Conservation (phyloP, 2,329 filamentous ascomycete genomes). For the Nemania sp. region DNA sequence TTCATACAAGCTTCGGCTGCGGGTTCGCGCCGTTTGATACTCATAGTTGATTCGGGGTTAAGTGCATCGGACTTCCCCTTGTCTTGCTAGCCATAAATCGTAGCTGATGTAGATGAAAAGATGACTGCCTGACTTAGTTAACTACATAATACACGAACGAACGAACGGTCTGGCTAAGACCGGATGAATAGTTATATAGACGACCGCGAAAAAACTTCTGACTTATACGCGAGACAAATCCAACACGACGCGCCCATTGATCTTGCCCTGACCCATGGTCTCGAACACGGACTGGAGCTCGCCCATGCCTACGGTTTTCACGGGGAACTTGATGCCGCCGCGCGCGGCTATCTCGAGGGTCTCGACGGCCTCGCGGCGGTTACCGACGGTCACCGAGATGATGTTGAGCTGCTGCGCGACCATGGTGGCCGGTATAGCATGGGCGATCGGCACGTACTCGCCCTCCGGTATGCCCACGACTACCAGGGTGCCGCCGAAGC, state of each 20-base stretch:
- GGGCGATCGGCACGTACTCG: slow-evolving; percentile 29
- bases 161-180: too few species aligned
- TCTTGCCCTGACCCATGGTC: slow-evolving; percentile 25
- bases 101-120: too few species aligned
- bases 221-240: slow-evolving; percentile 29
- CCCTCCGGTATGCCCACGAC: slow-evolving; percentile 40
- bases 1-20: too few species aligned
- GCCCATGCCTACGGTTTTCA: slow-evolving; percentile 33
- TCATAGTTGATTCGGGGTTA: too few species aligned
- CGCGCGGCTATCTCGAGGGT: slow-evolving; percentile 36
- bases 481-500: slow-evolving; percentile 37
- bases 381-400: slow-evolving; percentile 31
- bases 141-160: too few species aligned
- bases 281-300: slow-evolving; percentile 38
- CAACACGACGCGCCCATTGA: slow-evolving; percentile 36
- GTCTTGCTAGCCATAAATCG: too few species aligned
- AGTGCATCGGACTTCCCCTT: too few species aligned
- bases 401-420: slow-evolving; percentile 26
- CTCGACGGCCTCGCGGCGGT: slow-evolving; percentile 38
- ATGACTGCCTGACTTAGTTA: too few species aligned
- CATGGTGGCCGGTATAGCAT: slow-evolving; percentile 23
- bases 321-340: slow-evolving; percentile 34
- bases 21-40: too few species aligned
- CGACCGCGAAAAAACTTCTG: too few species aligned
- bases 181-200: too few species aligned